Evolutionary conservation across 2,329 filamentous ascomycete genomes (phyloP).

Genomic region (Cladorrhinum sp.): DNA sequence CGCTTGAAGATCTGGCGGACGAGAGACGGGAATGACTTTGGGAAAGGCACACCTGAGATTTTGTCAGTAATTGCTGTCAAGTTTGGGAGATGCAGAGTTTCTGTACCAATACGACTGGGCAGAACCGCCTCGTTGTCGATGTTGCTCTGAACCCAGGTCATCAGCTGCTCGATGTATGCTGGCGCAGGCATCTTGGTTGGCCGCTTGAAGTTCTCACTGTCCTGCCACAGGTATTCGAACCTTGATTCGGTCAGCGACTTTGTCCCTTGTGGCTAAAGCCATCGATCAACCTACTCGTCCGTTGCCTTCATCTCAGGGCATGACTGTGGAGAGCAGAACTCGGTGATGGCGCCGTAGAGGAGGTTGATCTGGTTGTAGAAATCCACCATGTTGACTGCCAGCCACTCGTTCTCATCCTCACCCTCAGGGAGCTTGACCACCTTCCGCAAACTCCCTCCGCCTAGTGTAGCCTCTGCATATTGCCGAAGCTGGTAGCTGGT

Average conservation of each 20-base stretch:
- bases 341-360: slow-evolving; percentile 96
- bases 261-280: not conserved
- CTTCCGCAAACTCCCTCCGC: slow-evolving; percentile 90
- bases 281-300: slow-evolving; percentile 68
- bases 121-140: slow-evolving; percentile 95
- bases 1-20: slow-evolving; percentile 98
- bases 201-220: slow-evolving; percentile 87
- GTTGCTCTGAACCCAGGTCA: slow-evolving; percentile 92
- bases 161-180: slow-evolving; percentile 95
- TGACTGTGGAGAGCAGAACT: slow-evolving; percentile 95
- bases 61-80: too few relatives aligned
- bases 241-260: slow-evolving; percentile 41
- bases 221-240: slow-evolving; percentile 99
- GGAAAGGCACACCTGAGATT: slow-evolving; percentile 88
- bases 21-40: slow-evolving; percentile 83
- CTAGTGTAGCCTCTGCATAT: slow-evolving; percentile 95
- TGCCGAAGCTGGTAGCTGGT: slow-evolving; percentile 90
- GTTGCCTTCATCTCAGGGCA: slow-evolving; percentile 99
- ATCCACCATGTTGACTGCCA: slow-evolving; percentile 88
- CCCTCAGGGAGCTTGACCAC: slow-evolving; percentile 96
- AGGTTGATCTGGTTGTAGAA: slow-evolving; percentile 39
- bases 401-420: slow-evolving; percentile 96
- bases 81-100: too few relatives aligned
- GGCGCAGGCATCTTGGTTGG: slow-evolving; percentile 98
- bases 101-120: slow-evolving; percentile 80